A percentile compares a stretch with the other conserved stretches of the same genome.
Conservation (phyloP, 345 rosid species). For the Pugionium dolabratum region DNA sequence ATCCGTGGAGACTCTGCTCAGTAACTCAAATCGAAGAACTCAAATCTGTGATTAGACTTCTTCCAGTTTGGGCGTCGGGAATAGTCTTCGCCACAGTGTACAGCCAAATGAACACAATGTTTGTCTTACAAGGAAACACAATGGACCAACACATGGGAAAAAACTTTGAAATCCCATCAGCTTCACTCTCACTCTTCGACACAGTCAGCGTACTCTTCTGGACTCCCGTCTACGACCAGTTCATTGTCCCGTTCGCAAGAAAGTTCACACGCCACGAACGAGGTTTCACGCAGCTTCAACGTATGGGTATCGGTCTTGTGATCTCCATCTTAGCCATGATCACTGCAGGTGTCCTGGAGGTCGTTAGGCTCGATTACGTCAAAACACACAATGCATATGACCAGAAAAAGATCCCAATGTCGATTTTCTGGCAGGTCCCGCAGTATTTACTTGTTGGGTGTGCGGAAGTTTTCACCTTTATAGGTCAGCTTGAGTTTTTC, state of each 20-base stretch:
- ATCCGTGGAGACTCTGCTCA: conserved; percentile 83
- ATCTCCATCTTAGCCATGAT: conserved; percentile 77
- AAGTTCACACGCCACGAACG: conserved; percentile 74
- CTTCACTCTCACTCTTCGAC: conserved; percentile 87
- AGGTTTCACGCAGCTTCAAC: conserved; percentile 92
- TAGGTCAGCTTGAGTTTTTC: conserved; percentile 54
- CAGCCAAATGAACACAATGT: conserved; percentile 91
- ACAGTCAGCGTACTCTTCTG: conserved; percentile 88
- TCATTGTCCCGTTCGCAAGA: conserved; percentile 69
- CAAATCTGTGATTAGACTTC: conserved; percentile 70
- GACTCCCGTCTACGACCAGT: conserved; percentile 71
- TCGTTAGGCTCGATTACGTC: conserved; percentile 60
- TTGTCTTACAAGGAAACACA: conserved; percentile 88
- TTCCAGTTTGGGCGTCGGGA: conserved; percentile 91
- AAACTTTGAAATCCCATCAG: conserved; percentile 73
- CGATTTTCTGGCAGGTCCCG: conserved; percentile 89
- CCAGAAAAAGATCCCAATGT: conserved; percentile 57
- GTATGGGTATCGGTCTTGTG: conserved; percentile 92
- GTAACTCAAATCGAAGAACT: conserved; percentile 96
- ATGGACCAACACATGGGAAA: conserved; percentile 91
- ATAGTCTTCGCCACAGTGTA: conserved; percentile 80
- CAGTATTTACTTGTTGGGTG: conserved; percentile 53
- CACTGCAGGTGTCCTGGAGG: conserved; percentile 68
- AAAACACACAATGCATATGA: conserved; percentile 68
- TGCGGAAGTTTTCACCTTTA: conserved; percentile 54